phyloP scores from a whole-genome alignment of 73 alveolate species.

The Diophrys sp. region DNA sequence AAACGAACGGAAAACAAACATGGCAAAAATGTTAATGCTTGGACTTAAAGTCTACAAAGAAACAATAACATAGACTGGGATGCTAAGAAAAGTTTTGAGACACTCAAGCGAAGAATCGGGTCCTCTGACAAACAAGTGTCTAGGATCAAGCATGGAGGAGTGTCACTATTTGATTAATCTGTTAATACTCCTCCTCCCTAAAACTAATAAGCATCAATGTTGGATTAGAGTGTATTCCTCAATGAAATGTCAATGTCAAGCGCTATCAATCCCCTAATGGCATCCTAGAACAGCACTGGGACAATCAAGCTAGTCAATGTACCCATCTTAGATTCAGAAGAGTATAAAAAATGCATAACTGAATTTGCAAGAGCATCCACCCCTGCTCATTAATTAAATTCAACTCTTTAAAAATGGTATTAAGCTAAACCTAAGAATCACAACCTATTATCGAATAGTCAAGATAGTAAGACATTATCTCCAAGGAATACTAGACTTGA shows the following conservation, averaged over 20 bases:
- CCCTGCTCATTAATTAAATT: neutral
- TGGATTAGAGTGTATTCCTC: neutral
- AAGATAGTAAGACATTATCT: neutral
- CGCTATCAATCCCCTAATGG: neutral
- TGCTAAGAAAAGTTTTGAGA: neutral
- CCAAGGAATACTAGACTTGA: neutral
- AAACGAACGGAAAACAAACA: neutral
- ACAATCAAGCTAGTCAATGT: neutral
- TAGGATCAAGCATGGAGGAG: neutral
- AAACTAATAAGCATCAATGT: too few relatives aligned
- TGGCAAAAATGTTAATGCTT: neutral
- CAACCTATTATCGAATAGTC: too few relatives aligned
- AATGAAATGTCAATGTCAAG: neutral
- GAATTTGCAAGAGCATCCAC: neutral
- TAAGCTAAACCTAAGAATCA: too few relatives aligned
- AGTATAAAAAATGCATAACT: neutral
- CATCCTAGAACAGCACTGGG: neutral
- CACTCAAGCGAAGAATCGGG: neutral
- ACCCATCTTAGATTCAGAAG: neutral
- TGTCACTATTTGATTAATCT: neutral
- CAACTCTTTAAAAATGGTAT: neutral
- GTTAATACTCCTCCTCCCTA: too few relatives aligned
- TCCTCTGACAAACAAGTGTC: neutral
- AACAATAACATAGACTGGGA: neutral
- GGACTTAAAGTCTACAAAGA: neutral